Evolutionary conservation across 2,329 filamentous ascomycete species (phyloP), one percentile per base, ranked within the genome.

Genomic region (Lecanicillium sp.): DNA sequence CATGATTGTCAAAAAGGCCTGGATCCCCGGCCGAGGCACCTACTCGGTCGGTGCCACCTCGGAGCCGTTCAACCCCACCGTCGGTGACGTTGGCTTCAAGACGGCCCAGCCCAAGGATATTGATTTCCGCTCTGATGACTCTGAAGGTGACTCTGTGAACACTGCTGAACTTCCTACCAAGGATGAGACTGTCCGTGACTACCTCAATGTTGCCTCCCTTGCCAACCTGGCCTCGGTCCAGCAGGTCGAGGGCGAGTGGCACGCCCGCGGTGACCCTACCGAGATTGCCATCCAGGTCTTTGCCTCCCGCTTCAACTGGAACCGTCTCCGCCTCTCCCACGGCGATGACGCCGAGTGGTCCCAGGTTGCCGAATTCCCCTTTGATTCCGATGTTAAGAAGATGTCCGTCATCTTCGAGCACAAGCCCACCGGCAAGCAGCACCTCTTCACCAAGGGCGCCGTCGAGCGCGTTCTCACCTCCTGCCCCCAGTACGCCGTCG

Each of bases 271-370:
- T 35, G 82, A 85, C 54, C 56, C 56, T 1, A 86, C 83, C 1
- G 84, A 88, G 56, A 85, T 88, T 51, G 84, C 84, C 2, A 84
- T 88, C 38, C 83, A 87, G 55, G 84, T 88, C 0, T 86, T 88
- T 58, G 81, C 83, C 8, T 78, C 76, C 35, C 78, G 84, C 11
- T 88, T 88, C 60, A 69, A 78, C 48, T 80, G 79, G 72, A 81
- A 81, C 51, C 72, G 77, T 8, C 67, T 73, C 14, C 67, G 68
- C 8, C 73, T 77, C 54, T 74, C 72, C 0, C 67, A 69, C 11
- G 76, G 73, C 2, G 68, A 76, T 1, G 65, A 65, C 4, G 67
- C 75, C 0, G 57, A 68, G 23, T 84, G 79, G 79, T 68, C 66
- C 17, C 71, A 84, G 54, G 66, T 82, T 20, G 78, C 80, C 2